Percentiles rank a stretch among this genome's conserved stretches.
Evolutionary conservation across 768 basidiomycete species (phyloP).

Genomic region (Cyathus striatus): DNA sequence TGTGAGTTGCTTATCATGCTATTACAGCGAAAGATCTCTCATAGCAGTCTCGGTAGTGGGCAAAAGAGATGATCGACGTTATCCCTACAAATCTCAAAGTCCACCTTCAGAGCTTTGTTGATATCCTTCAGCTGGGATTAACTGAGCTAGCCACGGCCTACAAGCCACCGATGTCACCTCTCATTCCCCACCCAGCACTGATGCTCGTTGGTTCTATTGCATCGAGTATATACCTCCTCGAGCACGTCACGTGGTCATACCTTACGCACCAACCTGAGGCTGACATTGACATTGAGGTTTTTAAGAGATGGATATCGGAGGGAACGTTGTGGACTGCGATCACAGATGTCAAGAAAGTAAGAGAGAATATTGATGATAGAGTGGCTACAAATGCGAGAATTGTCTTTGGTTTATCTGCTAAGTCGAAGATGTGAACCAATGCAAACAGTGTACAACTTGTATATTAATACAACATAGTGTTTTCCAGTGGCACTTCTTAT

Average conservation of each 20-base stretch:
- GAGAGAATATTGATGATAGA: constrained; percentile 15
- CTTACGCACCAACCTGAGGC: constrained; percentile 18
- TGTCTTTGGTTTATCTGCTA: constrained; percentile 24
- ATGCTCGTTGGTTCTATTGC: constrained; percentile 52
- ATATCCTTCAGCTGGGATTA: constrained; percentile 32
- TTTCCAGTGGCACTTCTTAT: too few relatives aligned
- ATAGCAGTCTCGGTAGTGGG: constrained; percentile 43
- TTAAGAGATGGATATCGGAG: constrained; percentile 42
- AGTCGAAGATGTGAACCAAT: not conserved
- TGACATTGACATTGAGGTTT: constrained; percentile 45
- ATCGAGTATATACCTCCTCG: constrained; percentile 53
- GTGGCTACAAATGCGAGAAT: constrained; percentile 21
- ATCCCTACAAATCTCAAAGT: constrained; percentile 28
- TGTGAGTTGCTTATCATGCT: constrained; percentile 27
- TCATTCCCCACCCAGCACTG: constrained; percentile 53
- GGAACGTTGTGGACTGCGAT: constrained; percentile 38
- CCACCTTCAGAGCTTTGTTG: constrained; percentile 21
- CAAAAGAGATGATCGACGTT: constrained; percentile 31
- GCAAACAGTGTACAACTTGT: too few relatives aligned
- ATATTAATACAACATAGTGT: too few relatives aligned
- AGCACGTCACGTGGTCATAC: constrained; percentile 64
- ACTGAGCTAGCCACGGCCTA: constrained; percentile 35
- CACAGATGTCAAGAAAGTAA: constrained; percentile 26
- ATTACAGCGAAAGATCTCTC: not conserved
- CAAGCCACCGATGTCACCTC: constrained; percentile 31